Conservation (phyloP, 2,329 filamentous ascomycete genomes). For the Epichloe elymi region DNA sequence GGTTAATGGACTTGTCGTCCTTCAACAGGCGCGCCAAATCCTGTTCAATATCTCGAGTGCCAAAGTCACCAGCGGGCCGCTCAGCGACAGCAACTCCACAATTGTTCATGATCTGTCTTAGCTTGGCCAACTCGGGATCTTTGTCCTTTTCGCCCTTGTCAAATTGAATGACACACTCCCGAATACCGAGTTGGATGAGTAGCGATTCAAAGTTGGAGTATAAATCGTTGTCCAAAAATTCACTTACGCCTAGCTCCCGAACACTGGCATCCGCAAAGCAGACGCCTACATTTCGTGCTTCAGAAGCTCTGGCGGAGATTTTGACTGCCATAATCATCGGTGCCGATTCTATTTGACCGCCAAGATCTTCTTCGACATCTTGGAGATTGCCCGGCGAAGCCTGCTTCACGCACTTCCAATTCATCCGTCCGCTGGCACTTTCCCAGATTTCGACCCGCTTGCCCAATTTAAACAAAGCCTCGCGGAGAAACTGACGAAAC, state of each 20-base stretch:
- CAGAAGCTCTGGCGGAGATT: constrained; percentile 72
- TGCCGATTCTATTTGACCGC: constrained; percentile 71
- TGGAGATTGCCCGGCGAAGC: constrained; percentile 94
- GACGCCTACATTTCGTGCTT: constrained; percentile 78
- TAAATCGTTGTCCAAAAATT: constrained; percentile 96
- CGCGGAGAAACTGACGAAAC: constrained; percentile 87
- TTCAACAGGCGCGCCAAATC: constrained; percentile 79
- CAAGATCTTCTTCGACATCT: constrained; percentile 91
- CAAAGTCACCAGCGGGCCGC: constrained; percentile 63
- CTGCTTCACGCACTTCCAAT: constrained; percentile 85
- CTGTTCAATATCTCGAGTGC: constrained; percentile 85
- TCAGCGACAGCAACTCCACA: constrained; percentile 87
- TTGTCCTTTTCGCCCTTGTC: constrained; percentile 73
- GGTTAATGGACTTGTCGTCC: constrained; percentile 65
- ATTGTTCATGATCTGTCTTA: constrained; percentile 79
- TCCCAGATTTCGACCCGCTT: constrained; percentile 88
- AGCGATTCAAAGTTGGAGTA: constrained; percentile 97
- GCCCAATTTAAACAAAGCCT: constrained; percentile 81
- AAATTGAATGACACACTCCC: constrained; percentile 77
- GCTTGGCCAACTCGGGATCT: constrained; percentile 76
- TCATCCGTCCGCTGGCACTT: constrained; percentile 61
- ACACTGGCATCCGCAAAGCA: constrained; percentile 98
- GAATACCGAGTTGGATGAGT: constrained; percentile 89
- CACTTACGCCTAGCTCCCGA: constrained; percentile 86
- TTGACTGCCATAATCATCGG: constrained; percentile 95